Evolutionary conservation across 208 protist genomes (phyloP), one percentile per base, ranked within the genome.

Genomic region (Phytomonas francai): DNA sequence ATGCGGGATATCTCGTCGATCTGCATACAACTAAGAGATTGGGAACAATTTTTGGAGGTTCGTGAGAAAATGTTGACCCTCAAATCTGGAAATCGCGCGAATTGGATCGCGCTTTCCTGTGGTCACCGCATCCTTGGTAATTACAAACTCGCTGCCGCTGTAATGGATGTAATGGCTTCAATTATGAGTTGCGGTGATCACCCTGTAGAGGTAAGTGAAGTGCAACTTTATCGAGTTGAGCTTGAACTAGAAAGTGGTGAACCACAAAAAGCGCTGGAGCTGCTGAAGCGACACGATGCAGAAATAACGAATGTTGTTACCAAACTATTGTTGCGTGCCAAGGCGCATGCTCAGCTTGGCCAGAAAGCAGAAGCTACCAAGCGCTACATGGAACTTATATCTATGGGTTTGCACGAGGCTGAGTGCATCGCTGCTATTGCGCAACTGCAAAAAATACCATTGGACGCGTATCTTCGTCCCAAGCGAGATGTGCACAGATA

Each of bases 21-120:
- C n/a, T 93, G 94, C 75, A 82, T 97, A 34, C 96, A 98, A 70
- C 62, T 92, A 57, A 85, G 95, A 28, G 95, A 98, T 70, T 92
- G 92, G 74, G 81, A 92, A 28, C 87, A 91, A 49, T 97, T 97
- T 71, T 66, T 96, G 27, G 78, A 97, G 36, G 87, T 80, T 19
- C 81, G 94, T 28, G 74, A 95, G 63, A 88, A 89, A 71, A 81
- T 98, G 73, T 79, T 98, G 32, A 87, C 78, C 59, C 65, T 90
- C 33, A 97, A 97, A 66, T 68, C 95, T 19, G 80, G 78, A 45
- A 80, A 92, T 65, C 83, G 85, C n/a, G 87, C 86, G 12, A 93
- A 94, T 78, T 97, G 92, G 91, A 72, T 95, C 29, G 87, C 80
- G 9, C 77, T 94, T 31, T 87, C 88, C 25, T 94, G 85, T 70